Evolutionary conservation across 208 protist species (phyloP).

Genomic region (Porcisia deanei): DNA sequence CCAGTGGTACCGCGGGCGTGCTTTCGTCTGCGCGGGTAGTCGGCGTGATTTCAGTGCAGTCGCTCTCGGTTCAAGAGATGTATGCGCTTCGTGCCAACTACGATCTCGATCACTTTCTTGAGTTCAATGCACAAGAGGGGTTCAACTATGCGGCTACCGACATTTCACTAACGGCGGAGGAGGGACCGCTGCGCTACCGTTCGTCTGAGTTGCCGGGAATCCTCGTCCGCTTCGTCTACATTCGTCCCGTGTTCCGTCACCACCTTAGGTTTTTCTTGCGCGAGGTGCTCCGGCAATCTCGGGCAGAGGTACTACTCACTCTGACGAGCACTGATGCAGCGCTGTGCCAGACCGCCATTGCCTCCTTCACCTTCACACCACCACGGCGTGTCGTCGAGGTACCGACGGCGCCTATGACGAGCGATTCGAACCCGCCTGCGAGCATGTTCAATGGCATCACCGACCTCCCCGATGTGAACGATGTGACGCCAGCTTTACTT

Average conservation of each 20-base stretch:
- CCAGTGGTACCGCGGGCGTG: not conserved
- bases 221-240: constrained; percentile 70
- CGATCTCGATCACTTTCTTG: constrained; percentile 79
- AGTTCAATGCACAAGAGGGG: constrained; percentile 61
- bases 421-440: not conserved
- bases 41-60: constrained; percentile 62
- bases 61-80: constrained; percentile 60
- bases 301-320: constrained; percentile 58
- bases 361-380: constrained; percentile 33
- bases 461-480: constrained; percentile 28
- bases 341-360: constrained; percentile 51
- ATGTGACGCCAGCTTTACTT: constrained; percentile 20
- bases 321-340: constrained; percentile 33
- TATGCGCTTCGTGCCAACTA: constrained; percentile 89
- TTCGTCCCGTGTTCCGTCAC: constrained; percentile 60
- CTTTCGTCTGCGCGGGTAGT: constrained; percentile 30
- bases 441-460: not conserved
- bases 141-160: constrained; percentile 73
- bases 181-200: constrained; percentile 48
- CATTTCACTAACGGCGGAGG: constrained; percentile 41
- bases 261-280: constrained; percentile 76
- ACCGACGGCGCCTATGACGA: not conserved
- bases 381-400: constrained; percentile 80
- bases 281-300: constrained; percentile 74
- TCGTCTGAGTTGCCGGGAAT: constrained; percentile 51